A percentile compares a stretch with the other conserved stretches of the same genome.
Conservation (phyloP, 768 basidiomycete genomes). For the Leccinellum rugosiceps region DNA sequence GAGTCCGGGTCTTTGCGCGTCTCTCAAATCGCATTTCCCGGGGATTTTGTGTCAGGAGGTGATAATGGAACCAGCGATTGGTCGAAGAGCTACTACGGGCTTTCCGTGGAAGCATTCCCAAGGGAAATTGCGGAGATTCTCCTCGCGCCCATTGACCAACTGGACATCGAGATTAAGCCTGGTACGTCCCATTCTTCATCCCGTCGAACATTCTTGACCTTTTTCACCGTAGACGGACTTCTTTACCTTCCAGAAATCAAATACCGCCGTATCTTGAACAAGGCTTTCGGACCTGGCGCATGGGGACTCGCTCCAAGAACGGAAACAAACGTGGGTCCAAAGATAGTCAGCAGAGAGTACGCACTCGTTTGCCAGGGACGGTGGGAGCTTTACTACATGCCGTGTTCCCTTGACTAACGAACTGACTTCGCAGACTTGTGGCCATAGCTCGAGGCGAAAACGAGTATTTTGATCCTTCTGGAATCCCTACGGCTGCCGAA, state of each 20-base stretch:
- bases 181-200: constrained; percentile 43
- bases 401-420: not conserved
- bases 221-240: constrained; percentile 65
- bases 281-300: constrained; percentile 92
- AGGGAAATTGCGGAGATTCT: constrained; percentile 71
- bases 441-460: constrained; percentile 93
- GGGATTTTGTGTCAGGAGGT: constrained; percentile 24
- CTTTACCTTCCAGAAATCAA: constrained; percentile 97
- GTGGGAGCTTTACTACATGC: constrained; percentile 38
- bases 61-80: constrained; percentile 58
- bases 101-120: constrained; percentile 74
- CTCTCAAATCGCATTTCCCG: constrained; percentile 25
- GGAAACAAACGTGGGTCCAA: constrained; percentile 86
- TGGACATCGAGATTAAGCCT: constrained; percentile 92
- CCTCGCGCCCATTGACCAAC: constrained; percentile 67
- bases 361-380: constrained; percentile 90
- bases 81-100: constrained; percentile 83
- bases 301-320: constrained; percentile 96
- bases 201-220: not conserved
- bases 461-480: constrained; percentile 89
- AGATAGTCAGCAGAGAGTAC: constrained; percentile 90
- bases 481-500: constrained; percentile 91
- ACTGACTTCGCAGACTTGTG: constrained; percentile 57
- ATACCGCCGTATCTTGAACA: constrained; percentile 88
- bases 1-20: constrained; percentile 9